Evolutionary conservation across 179 eudicot species (phyloP).

Genomic region (Nepenthes alata): DNA sequence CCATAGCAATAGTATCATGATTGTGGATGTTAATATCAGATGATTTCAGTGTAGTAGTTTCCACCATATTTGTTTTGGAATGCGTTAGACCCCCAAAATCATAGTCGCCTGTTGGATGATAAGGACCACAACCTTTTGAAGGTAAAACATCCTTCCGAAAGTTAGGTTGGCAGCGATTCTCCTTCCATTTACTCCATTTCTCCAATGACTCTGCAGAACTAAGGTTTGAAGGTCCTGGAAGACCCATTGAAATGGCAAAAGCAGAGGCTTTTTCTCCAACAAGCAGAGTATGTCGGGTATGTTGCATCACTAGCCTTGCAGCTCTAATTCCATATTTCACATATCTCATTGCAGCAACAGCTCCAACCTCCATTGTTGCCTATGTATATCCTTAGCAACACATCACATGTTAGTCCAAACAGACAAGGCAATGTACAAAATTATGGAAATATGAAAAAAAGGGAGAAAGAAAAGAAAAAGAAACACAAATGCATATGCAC

Average conservation of each 20-base stretch:
- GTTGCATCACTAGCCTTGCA: constrained; percentile 75
- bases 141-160: constrained; percentile 63
- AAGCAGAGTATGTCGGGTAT: constrained; percentile 77
- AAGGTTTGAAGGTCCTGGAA: constrained; percentile 78
- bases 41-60: constrained; percentile 12
- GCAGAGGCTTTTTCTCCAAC: constrained; percentile 83
- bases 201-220: constrained; percentile 66
- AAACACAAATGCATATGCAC: background rate
- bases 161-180: constrained; percentile 62
- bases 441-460: constrained; percentile 1
- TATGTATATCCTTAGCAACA: constrained; percentile 41
- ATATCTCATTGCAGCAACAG: constrained; percentile 88
- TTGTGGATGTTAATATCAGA: constrained; percentile 38
- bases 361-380: constrained; percentile 97
- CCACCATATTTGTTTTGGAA: constrained; percentile 17
- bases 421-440: background rate
- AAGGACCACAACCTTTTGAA: constrained; percentile 67
- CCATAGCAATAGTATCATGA: constrained; percentile 94
- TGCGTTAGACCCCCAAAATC: constrained; percentile 14
- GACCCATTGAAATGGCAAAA: constrained; percentile 95
- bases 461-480: constrained; percentile 6
- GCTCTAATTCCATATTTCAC: constrained; percentile 77
- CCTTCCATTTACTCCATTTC: constrained; percentile 75
- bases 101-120: constrained; percentile 21
- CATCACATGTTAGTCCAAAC: background rate